phyloP scores from a whole-genome alignment of 495 filamentous ascomycete species.

The Elasticomyces elasticus region DNA sequence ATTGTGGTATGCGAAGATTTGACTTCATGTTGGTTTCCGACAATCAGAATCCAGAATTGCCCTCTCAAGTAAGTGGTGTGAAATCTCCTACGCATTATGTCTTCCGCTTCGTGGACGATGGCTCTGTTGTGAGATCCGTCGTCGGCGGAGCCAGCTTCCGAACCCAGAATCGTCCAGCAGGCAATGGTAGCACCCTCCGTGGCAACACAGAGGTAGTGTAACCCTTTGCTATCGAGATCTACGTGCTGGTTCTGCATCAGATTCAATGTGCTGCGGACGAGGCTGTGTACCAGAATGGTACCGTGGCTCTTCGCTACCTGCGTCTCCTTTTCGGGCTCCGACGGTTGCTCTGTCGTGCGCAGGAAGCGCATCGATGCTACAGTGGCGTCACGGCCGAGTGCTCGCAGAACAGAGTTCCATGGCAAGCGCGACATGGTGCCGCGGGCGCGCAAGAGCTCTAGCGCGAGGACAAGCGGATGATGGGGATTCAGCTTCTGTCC shows the following conservation, averaged over 20 bases:
- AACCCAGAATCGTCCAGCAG: slow-evolving; percentile 5
- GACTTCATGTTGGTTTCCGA: not conserved
- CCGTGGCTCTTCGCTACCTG: not conserved
- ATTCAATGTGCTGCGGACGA: not conserved
- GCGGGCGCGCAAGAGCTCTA: slow-evolving; percentile 33
- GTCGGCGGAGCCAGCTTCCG: not conserved
- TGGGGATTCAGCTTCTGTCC: slow-evolving; percentile 17
- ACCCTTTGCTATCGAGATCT: slow-evolving; percentile 24
- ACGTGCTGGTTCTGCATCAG: slow-evolving; percentile 10
- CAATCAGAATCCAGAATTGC: not conserved
- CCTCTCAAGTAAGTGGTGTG: not conserved
- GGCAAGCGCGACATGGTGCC: slow-evolving; percentile 29
- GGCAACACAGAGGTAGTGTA: slow-evolving; percentile 17
- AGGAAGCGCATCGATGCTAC: slow-evolving; percentile 4
- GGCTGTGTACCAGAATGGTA: slow-evolving; percentile 7
- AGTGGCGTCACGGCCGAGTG: slow-evolving; percentile 5
- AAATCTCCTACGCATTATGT: slow-evolving; percentile 1
- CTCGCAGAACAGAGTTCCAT: slow-evolving; percentile 31
- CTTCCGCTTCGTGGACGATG: slow-evolving; percentile 2
- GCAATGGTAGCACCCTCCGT: slow-evolving; percentile 8
- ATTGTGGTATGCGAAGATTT: not conserved
- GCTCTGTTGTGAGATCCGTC: not conserved
- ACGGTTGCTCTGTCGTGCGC: not conserved
- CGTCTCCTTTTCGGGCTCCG: not conserved
- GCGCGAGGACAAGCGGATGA: slow-evolving; percentile 34